These are phyloP conservation scores for Colletotrichum sp. DNA, from an alignment of 2,329 filamentous ascomycete species.

Conservation along the genomic window DNA sequence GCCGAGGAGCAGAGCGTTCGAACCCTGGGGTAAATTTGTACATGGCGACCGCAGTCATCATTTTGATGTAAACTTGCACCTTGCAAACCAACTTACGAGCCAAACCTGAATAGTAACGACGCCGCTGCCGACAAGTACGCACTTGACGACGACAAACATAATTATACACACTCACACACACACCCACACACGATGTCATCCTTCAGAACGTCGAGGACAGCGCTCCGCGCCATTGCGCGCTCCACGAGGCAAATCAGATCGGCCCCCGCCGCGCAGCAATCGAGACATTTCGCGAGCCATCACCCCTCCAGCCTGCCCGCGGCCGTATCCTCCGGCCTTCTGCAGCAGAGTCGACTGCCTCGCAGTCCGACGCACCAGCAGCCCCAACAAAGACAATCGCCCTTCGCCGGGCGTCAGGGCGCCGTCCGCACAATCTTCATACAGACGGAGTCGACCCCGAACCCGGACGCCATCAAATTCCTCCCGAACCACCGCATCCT, in stretches of 20 bases:
- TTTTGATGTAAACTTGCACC: neutral
- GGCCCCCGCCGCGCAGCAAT: neutral
- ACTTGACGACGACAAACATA: neutral
- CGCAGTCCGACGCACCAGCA: neutral
- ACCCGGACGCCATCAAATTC: constrained; percentile 96
- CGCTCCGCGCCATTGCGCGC: constrained; percentile 18
- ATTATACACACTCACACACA: neutral
- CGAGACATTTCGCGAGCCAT: constrained; percentile 13
- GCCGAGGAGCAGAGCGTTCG: neutral
- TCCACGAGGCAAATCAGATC: neutral
- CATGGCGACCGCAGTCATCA: neutral
- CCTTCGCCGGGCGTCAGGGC: constrained; percentile 30
- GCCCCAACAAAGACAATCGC: constrained; percentile 10
- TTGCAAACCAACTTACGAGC: neutral
- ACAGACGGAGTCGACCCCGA: constrained; percentile 93
- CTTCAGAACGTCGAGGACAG: constrained; percentile 11
- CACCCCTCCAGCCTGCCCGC: constrained; percentile 16
- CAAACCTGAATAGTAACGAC: neutral
- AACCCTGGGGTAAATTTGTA: neutral
- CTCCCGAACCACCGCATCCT: constrained; percentile 88
- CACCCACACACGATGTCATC: constrained; percentile 12
- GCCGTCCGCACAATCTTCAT: constrained; percentile 87
- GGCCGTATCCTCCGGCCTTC: constrained; percentile 11
- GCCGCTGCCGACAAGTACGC: neutral
- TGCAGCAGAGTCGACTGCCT: constrained; percentile 4